These are phyloP conservation scores for Schwanniomyces vanrijiae DNA, from an alignment of 805 yeast genomes.

Conservation along the genomic window DNA sequence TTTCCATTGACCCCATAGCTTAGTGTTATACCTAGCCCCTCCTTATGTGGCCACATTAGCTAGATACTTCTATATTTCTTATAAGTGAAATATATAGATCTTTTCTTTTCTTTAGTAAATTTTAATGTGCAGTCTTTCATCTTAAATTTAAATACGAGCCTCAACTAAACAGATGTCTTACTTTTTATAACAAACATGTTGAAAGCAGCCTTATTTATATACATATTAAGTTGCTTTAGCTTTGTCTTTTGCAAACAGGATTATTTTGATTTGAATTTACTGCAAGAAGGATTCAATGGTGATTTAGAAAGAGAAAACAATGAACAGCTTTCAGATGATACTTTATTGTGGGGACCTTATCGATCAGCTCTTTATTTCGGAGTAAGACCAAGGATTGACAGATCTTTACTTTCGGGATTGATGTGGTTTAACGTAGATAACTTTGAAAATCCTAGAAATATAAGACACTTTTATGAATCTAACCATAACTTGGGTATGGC, in stretches of 20 bases:
- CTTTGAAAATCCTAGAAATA: slow-evolving; percentile 48
- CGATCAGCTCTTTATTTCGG: slow-evolving; percentile 86
- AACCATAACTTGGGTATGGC: slow-evolving; percentile 68
- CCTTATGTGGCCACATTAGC: slow-evolving; percentile 40
- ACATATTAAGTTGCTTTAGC: neutral
- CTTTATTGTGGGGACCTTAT: slow-evolving; percentile 84
- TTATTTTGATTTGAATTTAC: slow-evolving; percentile 20
- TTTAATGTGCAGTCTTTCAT: neutral
- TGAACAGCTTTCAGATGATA: slow-evolving; percentile 20
- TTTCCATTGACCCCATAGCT: slow-evolving; percentile 46
- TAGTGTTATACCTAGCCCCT: slow-evolving; percentile 36
- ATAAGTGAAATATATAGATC: neutral
- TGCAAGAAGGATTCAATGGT: slow-evolving; percentile 37
- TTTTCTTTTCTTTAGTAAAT: neutral
- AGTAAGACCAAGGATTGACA: slow-evolving; percentile 76
- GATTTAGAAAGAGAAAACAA: slow-evolving; percentile 10
- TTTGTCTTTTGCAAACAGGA: slow-evolving; percentile 11
- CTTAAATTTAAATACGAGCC: neutral
- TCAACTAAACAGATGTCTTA: neutral
- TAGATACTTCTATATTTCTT: neutral
- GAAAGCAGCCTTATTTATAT: neutral
- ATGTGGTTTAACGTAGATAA: slow-evolving; percentile 82
- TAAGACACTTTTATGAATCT: slow-evolving; percentile 78
- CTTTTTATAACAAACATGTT: neutral
- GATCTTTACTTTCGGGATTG: slow-evolving; percentile 72